Evolutionary conservation across 202 grass and related monocot species (phyloP).

Genomic region (Brachypodium distachyon): DNA sequence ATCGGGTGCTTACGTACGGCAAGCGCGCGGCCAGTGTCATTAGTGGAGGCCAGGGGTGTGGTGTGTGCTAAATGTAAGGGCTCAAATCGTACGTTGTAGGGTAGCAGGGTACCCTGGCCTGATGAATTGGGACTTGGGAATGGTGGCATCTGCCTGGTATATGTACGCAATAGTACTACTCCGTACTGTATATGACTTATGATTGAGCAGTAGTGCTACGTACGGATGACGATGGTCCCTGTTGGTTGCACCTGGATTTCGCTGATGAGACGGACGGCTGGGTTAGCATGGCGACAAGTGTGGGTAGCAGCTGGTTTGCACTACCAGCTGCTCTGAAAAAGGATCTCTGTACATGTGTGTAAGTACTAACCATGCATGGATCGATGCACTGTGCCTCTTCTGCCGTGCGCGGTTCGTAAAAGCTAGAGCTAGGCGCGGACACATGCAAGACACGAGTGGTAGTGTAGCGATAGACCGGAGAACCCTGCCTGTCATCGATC

Average conservation of each 20-base stretch:
- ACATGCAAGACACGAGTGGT: background rate
- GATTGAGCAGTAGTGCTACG: background rate
- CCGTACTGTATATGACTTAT: background rate
- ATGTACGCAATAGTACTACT: too few species aligned
- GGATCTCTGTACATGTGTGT: background rate
- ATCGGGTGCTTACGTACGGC: too few species aligned
- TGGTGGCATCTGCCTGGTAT: background rate
- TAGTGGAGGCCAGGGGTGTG: too few species aligned
- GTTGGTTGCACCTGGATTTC: background rate
- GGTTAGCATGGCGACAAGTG: background rate
- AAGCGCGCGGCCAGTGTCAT: too few species aligned
- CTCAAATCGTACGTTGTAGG: too few species aligned
- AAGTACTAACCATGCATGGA: background rate
- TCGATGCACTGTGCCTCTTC: background rate
- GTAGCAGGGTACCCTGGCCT: too few species aligned
- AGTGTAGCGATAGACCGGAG: background rate
- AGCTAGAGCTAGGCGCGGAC: background rate
- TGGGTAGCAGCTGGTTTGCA: background rate
- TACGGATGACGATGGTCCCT: background rate
- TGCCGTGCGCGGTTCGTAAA: background rate
- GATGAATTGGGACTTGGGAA: too few species aligned
- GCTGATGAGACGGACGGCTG: background rate
- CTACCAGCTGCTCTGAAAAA: background rate
- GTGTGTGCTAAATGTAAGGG: too few species aligned
- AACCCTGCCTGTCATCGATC: background rate